phyloP scores from a whole-genome alignment of 148 eudicot genomes.

The Rhododendron griersonianum region DNA sequence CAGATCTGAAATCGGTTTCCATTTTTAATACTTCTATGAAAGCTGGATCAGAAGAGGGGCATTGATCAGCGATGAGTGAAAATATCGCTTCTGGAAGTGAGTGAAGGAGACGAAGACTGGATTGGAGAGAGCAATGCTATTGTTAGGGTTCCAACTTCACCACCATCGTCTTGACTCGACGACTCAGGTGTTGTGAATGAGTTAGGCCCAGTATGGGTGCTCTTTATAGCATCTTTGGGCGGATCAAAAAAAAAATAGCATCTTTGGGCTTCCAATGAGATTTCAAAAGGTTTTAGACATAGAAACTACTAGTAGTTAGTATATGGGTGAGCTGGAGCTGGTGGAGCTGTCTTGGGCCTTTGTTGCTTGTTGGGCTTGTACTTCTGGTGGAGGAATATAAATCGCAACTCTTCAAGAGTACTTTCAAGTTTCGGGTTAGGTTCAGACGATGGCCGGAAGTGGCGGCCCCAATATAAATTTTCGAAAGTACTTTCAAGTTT shows the following conservation, averaged over 20 bases:
- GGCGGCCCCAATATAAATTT: no score
- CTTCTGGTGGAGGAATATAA: constrained; percentile 51
- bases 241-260: constrained; percentile 20
- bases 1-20: constrained; percentile 47
- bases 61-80: background rate
- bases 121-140: background rate
- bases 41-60: constrained; percentile 14
- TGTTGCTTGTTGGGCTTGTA: constrained; percentile 36
- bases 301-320: background rate
- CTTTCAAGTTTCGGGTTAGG: background rate
- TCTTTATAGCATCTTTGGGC: constrained; percentile 44
- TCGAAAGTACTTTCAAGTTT: background rate
- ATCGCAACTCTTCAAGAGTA: no score
- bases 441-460: no score
- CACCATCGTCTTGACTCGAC: no score
- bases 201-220: constrained; percentile 28
- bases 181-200: background rate
- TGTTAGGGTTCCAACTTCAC: background rate
- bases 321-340: constrained; percentile 43
- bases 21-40: constrained; percentile 13
- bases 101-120: background rate
- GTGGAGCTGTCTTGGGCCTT: constrained; percentile 35
- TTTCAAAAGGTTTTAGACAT: background rate
- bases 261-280: constrained; percentile 28
- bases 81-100: background rate